A percentile compares a stretch with the other conserved stretches of the same genome.
phyloP scores from a whole-genome alignment of 2,329 filamentous ascomycete species.

The Aphanoascus verrucosus region DNA sequence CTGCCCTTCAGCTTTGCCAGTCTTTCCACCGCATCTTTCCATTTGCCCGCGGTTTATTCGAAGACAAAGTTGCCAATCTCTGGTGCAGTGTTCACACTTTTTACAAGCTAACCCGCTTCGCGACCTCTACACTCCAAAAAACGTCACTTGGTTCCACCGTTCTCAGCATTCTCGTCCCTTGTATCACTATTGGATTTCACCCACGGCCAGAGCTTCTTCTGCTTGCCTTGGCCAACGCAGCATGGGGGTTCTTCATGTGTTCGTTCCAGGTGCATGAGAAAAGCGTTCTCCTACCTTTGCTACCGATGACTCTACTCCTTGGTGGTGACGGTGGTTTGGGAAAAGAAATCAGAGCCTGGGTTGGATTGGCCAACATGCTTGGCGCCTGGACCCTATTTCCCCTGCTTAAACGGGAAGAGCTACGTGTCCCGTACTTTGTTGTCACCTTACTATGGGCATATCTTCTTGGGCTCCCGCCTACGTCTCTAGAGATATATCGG shows the following conservation, averaged over 20 bases:
- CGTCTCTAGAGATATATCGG: constrained; percentile 58
- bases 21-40: constrained; percentile 89
- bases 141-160: constrained; percentile 66
- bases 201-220: constrained; percentile 69
- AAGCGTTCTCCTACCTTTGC: constrained; percentile 79
- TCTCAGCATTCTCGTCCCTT: constrained; percentile 65
- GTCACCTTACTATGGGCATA: constrained; percentile 84
- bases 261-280: constrained; percentile 99
- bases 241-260: constrained; percentile 96
- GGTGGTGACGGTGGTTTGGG: constrained; percentile 66
- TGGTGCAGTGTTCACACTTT: constrained; percentile 91
- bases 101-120: constrained; percentile 74
- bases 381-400: constrained; percentile 92
- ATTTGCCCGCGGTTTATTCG: constrained; percentile 88
- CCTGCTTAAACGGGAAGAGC: constrained; percentile 70
- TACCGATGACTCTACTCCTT: constrained; percentile 85
- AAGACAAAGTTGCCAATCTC: constrained; percentile 97
- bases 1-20: constrained; percentile 69
- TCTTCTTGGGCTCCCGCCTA: constrained; percentile 74
- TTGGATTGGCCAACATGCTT: constrained; percentile 88
- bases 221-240: constrained; percentile 67
- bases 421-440: constrained; percentile 74
- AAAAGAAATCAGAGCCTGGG: constrained; percentile 71
- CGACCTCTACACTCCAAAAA: constrained; percentile 60
- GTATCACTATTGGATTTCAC: constrained; percentile 64